Evolutionary conservation across 352 stramenopile species (phyloP), one percentile per base, ranked within the genome.

Genomic region (Porosira glacialis): DNA sequence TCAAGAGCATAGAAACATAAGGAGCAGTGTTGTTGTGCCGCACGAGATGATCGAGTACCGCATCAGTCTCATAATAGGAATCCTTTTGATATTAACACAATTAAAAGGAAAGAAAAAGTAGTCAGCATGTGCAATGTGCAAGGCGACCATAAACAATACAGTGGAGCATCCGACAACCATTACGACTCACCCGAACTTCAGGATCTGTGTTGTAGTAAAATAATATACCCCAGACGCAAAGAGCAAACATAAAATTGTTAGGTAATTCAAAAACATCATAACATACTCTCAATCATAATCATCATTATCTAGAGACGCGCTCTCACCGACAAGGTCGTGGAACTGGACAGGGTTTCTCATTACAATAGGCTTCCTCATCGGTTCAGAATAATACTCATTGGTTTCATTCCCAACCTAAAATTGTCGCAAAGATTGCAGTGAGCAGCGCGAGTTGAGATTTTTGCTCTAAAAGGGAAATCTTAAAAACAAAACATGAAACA

Each of bases 11-110:
- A 24, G 80, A 59, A 43, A 93, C 45, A 57, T 91, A 92, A 17
- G 87, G 81, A 38, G 87, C 76, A 15, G 69, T 80, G 39, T 90
- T 93, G 22, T 76, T 53, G 63, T 91, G 85, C 43, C 80, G 68
- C 24, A 83, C 63, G 51, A 80, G 79, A 66, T 84, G 70, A 52
- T 84, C 70, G 30, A 91, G 58, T 2, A 63, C 75, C 26, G 85
- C 85, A 21, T 92, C 82, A 21, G 81, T 90, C 58, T 92, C 85
- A 49, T 79, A 78, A 2, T 65, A 22, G 24, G 79, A 75, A 60
- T 91, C 83, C 17, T 72, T 38, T 27, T 26, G 41, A 53, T 63
- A 59, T 19, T 70, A 57, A 57, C 74, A 55, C 0, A 19, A 22
- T 21, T 11, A n/a, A 1, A 53, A 36, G 19, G 31, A 8, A 8